Percentiles rank a stretch among this genome's conserved stretches.
Evolutionary conservation across 495 filamentous ascomycete genomes (phyloP).

Genomic region (Amniculicola lignicola): DNA sequence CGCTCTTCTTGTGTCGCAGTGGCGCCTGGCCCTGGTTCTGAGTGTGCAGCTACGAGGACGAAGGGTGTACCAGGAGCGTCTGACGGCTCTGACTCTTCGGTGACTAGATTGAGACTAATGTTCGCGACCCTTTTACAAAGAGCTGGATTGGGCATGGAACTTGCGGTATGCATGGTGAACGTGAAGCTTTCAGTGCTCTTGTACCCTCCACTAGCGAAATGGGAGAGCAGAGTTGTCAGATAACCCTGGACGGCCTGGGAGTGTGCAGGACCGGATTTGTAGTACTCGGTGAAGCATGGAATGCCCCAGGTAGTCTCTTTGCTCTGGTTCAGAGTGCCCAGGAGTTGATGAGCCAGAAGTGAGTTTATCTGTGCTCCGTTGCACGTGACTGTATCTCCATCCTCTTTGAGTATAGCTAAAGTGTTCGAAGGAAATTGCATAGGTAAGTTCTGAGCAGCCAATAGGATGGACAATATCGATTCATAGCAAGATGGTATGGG

Average conservation of each 20-base stretch:
- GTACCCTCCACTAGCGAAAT: slow-evolving; percentile 20
- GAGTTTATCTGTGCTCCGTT: slow-evolving; percentile 19
- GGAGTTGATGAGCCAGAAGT: slow-evolving; percentile 27
- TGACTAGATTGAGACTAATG: slow-evolving; percentile 1
- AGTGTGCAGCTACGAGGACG: slow-evolving; percentile 26
- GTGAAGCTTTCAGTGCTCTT: background rate
- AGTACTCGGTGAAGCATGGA: slow-evolving; percentile 26
- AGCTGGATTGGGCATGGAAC: slow-evolving; percentile 17
- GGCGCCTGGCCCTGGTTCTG: slow-evolving; percentile 26
- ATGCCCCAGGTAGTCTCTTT: slow-evolving; percentile 17
- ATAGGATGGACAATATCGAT: background rate
- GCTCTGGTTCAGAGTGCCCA: slow-evolving; percentile 13
- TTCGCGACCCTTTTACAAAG: slow-evolving; percentile 3
- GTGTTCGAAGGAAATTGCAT: slow-evolving; percentile 1
- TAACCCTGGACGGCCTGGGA: slow-evolving; percentile 20
- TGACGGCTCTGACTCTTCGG: slow-evolving; percentile 26
- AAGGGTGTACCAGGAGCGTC: slow-evolving; percentile 1
- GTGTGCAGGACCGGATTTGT: slow-evolving; percentile 11
- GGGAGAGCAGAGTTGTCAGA: slow-evolving; percentile 11
- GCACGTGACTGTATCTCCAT: background rate
- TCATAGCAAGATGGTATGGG: background rate
- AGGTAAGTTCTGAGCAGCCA: background rate
- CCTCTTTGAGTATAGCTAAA: background rate
- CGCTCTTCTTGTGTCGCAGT: slow-evolving; percentile 30
- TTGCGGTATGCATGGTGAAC: slow-evolving; percentile 9